These are phyloP conservation scores for Penicillium longicatenatum DNA, from an alignment of 495 filamentous ascomycete genomes.

Conservation along the genomic window DNA sequence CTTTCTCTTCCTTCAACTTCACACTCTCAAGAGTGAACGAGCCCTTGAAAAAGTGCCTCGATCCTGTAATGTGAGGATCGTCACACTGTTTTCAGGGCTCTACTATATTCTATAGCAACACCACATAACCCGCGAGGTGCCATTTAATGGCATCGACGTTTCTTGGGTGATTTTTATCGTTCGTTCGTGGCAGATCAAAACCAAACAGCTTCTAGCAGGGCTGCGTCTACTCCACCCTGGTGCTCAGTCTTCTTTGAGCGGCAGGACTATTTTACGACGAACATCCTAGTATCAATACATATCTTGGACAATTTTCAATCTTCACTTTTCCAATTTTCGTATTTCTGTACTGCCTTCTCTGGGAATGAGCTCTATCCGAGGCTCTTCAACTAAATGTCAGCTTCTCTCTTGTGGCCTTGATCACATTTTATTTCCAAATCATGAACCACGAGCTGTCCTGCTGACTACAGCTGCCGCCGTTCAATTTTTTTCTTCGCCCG, in stretches of 20 bases:
- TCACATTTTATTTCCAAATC: not conserved
- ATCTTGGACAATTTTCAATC: not conserved
- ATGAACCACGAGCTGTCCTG: not conserved
- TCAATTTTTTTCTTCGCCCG: not conserved
- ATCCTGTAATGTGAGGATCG: constrained; percentile 23
- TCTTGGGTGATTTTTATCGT: constrained; percentile 47
- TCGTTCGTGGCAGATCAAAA: constrained; percentile 59
- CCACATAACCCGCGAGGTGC: constrained; percentile 51
- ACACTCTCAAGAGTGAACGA: not conserved
- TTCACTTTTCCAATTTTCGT: constrained; percentile 1
- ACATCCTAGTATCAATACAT: constrained; percentile 33
- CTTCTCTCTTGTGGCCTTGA: not conserved
- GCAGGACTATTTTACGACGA: constrained; percentile 56
- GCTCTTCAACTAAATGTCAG: not conserved
- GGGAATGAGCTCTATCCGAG: not conserved
- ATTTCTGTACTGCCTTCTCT: not conserved
- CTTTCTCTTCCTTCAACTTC: constrained; percentile 10
- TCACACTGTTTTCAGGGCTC: not conserved
- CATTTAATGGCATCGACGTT: constrained; percentile 42
- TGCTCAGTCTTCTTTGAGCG: constrained; percentile 44
- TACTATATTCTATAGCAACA: constrained; percentile 11
- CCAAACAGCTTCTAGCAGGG: constrained; percentile 58
- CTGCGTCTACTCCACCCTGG: constrained; percentile 60
- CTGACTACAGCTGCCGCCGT: constrained; percentile 2
- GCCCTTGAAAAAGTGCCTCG: constrained; percentile 1